Conservation (phyloP, 2,329 filamentous ascomycete species). For the Hymenoscyphus fructigenus region DNA sequence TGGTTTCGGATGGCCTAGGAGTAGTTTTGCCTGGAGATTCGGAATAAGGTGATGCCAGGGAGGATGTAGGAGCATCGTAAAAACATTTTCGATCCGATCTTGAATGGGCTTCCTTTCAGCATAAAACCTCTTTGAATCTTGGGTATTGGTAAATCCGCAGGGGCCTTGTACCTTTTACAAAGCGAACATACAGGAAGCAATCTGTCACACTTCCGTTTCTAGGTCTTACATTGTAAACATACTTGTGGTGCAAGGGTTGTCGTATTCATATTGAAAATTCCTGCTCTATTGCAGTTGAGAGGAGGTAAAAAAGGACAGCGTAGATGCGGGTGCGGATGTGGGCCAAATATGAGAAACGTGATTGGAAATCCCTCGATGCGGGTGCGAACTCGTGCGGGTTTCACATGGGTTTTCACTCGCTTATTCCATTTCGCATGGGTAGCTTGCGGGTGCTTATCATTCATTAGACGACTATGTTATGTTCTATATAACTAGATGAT, state of each 20-base stretch:
- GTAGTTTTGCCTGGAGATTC: background rate
- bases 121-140: background rate
- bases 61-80: background rate
- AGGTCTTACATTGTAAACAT: slow-evolving; percentile 45
- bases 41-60: background rate
- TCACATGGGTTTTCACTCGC: too few relatives aligned
- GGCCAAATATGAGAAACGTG: too few relatives aligned
- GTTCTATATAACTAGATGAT: too few relatives aligned
- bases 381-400: too few relatives aligned
- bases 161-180: slow-evolving; percentile 34
- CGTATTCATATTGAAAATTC: background rate
- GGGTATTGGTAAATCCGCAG: too few relatives aligned
- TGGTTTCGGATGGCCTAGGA: background rate
- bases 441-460: too few relatives aligned
- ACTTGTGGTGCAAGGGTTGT: slow-evolving; percentile 39
- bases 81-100: background rate
- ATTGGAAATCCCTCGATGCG: too few relatives aligned
- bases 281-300: background rate
- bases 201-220: slow-evolving; percentile 55
- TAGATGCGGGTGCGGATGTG: background rate
- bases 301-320: background rate
- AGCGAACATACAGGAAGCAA: slow-evolving; percentile 47
- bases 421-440: too few relatives aligned
- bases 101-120: background rate
- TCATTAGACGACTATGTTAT: too few relatives aligned